Conservation (phyloP, 2,329 filamentous ascomycete species). For the Knufia petricola region DNA sequence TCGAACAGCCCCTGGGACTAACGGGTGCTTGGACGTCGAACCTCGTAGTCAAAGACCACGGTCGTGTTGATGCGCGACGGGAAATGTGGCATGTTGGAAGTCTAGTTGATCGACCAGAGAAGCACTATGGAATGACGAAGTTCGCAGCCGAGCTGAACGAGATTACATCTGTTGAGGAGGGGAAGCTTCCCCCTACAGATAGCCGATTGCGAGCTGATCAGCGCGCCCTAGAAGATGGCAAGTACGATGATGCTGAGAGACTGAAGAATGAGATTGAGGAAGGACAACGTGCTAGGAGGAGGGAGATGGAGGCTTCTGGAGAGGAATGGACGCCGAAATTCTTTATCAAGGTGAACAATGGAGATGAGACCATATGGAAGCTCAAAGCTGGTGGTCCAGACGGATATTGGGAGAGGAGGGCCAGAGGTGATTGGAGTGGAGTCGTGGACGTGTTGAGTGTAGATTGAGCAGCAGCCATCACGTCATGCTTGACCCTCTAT, state of each 20-base stretch:
- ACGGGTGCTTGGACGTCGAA: constrained; percentile 75
- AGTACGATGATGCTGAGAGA: constrained; percentile 72
- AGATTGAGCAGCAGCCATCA: constrained; percentile 11
- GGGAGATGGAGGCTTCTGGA: constrained; percentile 64
- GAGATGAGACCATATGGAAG: constrained; percentile 56
- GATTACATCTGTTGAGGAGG: constrained; percentile 68
- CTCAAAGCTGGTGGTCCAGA: constrained; percentile 71
- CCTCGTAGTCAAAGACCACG: constrained; percentile 57
- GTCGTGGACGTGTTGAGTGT: constrained; percentile 47
- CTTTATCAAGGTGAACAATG: constrained; percentile 61
- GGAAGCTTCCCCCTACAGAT: constrained; percentile 70
- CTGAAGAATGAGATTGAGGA: constrained; percentile 81
- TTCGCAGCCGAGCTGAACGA: constrained; percentile 87
- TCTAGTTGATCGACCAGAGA: constrained; percentile 67
- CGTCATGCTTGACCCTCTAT: no score
- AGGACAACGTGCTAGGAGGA: constrained; percentile 64
- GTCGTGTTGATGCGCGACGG: constrained; percentile 48
- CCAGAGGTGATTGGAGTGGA: constrained; percentile 55
- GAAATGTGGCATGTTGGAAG: constrained; percentile 71
- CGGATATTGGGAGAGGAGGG: constrained; percentile 86
- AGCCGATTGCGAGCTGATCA: constrained; percentile 79
- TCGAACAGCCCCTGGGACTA: constrained; percentile 57
- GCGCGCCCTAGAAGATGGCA: constrained; percentile 68
- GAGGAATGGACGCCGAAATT: constrained; percentile 67
- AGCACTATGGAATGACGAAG: constrained; percentile 76